phyloP scores from a whole-genome alignment of 306 rosid genomes.

The Pachyrhizus erosus region DNA sequence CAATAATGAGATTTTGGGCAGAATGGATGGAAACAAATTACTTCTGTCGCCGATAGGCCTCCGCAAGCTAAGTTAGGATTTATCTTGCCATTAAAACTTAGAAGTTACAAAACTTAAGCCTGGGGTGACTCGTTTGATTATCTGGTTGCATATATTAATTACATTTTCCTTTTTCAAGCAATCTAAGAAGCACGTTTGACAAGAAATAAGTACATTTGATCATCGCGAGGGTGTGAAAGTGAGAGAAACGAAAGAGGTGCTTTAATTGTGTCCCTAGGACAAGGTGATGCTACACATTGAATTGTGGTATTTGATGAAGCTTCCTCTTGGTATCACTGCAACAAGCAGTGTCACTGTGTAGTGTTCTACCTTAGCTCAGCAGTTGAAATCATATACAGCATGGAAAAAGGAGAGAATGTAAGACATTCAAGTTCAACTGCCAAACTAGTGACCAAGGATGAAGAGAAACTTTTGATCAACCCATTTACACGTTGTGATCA shows the following conservation, averaged over 20 bases:
- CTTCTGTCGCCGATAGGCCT: background rate
- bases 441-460: slow-evolving; percentile 22
- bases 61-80: background rate
- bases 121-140: background rate
- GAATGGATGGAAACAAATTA: slow-evolving; percentile 12
- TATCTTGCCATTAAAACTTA: slow-evolving; percentile 6
- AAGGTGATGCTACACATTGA: background rate
- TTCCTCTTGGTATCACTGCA: slow-evolving; percentile 36
- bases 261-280: background rate
- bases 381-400: slow-evolving; percentile 3
- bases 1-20: slow-evolving; percentile 17
- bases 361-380: slow-evolving; percentile 3
- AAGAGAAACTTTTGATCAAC: slow-evolving; percentile 33
- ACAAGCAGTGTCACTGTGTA: slow-evolving; percentile 27
- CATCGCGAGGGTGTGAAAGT: background rate
- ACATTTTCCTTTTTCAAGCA: slow-evolving; percentile 15
- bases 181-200: slow-evolving; percentile 12
- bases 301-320: slow-evolving; percentile 26
- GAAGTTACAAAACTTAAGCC: slow-evolving; percentile 12
- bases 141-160: slow-evolving; percentile 5
- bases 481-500: slow-evolving; percentile 46
- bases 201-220: slow-evolving; percentile 12
- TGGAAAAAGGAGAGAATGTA: background rate
- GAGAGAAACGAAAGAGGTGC: slow-evolving; percentile 27
- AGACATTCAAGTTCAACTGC: slow-evolving; percentile 18